Base-by-base conservation (phyloP, 352 stramenopile genomes). In the Phytopythium cucurbitacearum region DNA sequence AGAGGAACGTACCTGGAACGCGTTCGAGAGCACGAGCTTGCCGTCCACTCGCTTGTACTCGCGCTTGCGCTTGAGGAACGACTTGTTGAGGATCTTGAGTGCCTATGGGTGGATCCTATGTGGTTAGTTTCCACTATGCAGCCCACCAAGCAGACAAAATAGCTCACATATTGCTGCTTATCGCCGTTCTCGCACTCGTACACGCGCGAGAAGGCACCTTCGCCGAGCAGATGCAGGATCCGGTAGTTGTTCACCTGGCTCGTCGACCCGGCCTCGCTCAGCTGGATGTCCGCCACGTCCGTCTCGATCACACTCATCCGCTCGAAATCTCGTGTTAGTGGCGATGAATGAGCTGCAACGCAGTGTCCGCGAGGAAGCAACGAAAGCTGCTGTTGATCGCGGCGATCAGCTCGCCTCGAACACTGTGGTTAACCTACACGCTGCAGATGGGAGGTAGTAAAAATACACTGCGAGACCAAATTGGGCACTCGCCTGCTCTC, bases 61-160 rank as follows among this genome's bases (percentile, higher is more conserved):
- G 44, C 83, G 76, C 51, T 91, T 91, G 41, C 78, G 78, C 67
- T 93, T 91, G 35, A 93, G 60, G 40, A 91, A 89, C 15, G 80
- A 93, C 45, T 91, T 93, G 62, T 91, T 90, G n/a, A 93, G 66
- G 48, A 90, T 69, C 48, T 93, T 93, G 37, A 93, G 67, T 5
- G 83, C 83, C 80, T 93, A 38, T 9, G 5, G 10, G 9, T 9
- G 15, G 9, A 13, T 41, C 38, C 13, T 41, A 41, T 41, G 21
- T 28, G 21, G 21, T 28, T 28, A 28, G 21, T 28, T 28, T 28
- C 21, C 1, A 28, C 21, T 28, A 28, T 28, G 21, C 21, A 28
- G 21, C 21, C 21, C 43, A 16, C 15, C 1, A n/a, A n/a, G 3
- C 35, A 41, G 34, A 51, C 33, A 34, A 16, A 21, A 43, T 43